Conservation (phyloP, 164 flowering plant genomes). For the Piper longum region DNA sequence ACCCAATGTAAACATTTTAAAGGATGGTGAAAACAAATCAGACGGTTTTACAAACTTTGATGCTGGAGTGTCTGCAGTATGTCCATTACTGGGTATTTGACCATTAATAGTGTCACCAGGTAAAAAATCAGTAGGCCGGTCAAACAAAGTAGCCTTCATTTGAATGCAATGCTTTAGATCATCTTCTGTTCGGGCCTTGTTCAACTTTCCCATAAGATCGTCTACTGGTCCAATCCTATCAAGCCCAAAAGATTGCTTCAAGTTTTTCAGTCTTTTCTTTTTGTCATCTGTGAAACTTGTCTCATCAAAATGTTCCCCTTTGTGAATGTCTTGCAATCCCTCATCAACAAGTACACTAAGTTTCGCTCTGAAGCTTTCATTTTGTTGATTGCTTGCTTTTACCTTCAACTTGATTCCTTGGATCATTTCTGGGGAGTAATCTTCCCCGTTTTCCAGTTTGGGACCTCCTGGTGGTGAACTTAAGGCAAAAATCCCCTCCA, state of each 20-base stretch:
- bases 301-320: conserved; percentile 19
- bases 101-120: conserved; percentile 11
- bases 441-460: conserved; percentile 10
- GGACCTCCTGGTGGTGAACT: conserved; percentile 21
- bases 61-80: conserved; percentile 4
- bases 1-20: not conserved
- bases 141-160: conserved; percentile 33
- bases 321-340: conserved; percentile 44
- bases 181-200: conserved; percentile 59
- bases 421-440: conserved; percentile 11
- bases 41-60: conserved; percentile 6
- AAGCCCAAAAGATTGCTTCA: conserved; percentile 2
- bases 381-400: conserved; percentile 37
- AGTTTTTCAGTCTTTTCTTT: conserved; percentile 23
- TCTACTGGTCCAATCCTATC: conserved; percentile 28
- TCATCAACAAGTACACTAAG: conserved; percentile 32
- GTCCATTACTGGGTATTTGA: conserved; percentile 12
- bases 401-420: conserved; percentile 32
- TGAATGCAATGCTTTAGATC: conserved; percentile 57
- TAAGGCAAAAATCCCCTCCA: conserved; percentile 58
- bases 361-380: conserved; percentile 33
- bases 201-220: conserved; percentile 61
- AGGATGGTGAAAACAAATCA: conserved; percentile 14
- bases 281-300: conserved; percentile 7
- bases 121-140: conserved; percentile 1